Percentiles rank a stretch among this genome's conserved stretches.
phyloP scores from a whole-genome alignment of 1,284 basidiomycete genomes.

The Trametes pubescens region DNA sequence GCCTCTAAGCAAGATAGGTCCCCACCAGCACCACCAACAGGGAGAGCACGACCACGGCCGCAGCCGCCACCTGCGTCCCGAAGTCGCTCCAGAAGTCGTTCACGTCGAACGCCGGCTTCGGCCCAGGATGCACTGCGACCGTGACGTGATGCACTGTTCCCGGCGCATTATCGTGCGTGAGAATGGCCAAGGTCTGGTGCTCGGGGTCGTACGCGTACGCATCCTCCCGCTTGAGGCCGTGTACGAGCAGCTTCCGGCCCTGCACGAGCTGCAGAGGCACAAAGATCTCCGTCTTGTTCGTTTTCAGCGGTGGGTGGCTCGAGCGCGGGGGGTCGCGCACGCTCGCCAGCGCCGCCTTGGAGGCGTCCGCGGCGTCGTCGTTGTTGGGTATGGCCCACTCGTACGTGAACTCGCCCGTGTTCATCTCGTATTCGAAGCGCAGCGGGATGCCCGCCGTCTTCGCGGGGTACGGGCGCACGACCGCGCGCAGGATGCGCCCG shows the following conservation, averaged over 20 bases:
- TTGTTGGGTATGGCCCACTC: conserved; percentile 61
- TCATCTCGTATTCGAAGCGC: conserved; percentile 75
- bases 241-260: conserved; percentile 65
- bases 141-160: conserved; percentile 55
- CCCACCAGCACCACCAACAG: conserved; percentile 26
- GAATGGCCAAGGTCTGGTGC: conserved; percentile 74
- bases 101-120: conserved; percentile 57
- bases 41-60: conserved; percentile 23
- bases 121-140: conserved; percentile 63
- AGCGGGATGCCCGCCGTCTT: conserved; percentile 80
- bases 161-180: conserved; percentile 53
- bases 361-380: conserved; percentile 6
- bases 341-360: conserved; percentile 21
- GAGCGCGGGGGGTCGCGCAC: conserved; percentile 49
- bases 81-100: conserved; percentile 75
- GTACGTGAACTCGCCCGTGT: conserved; percentile 66
- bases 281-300: conserved; percentile 82
- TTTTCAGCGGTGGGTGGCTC: conserved; percentile 50
- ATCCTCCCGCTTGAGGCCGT: conserved; percentile 59
- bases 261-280: conserved; percentile 68
- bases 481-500: conserved; percentile 75
- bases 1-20: conserved; percentile 1
- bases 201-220: conserved; percentile 61
- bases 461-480: conserved; percentile 84
- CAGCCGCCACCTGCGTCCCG: conserved; percentile 41